Evolutionary conservation across 164 flowering plant genomes (phyloP).

Genomic region (Berberis vulgaris): DNA sequence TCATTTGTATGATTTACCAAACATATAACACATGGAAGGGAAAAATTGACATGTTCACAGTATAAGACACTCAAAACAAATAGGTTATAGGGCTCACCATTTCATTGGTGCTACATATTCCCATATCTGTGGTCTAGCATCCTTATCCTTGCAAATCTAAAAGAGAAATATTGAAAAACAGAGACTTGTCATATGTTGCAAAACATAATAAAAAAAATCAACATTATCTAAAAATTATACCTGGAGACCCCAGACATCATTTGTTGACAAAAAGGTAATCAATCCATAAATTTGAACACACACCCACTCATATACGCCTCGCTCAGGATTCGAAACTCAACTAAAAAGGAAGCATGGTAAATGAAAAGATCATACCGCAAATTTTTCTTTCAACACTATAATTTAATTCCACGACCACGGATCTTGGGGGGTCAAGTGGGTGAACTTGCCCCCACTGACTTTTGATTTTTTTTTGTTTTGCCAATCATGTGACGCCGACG

Average conservation of each 20-base stretch:
- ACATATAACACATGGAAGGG: background rate
- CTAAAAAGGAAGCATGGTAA: slow-evolving; percentile 21
- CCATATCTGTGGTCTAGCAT: slow-evolving; percentile 75
- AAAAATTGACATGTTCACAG: background rate
- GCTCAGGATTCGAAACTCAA: slow-evolving; percentile 52
- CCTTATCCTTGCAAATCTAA: slow-evolving; percentile 87
- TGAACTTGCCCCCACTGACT: too few relatives aligned
- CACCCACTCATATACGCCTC: slow-evolving; percentile 84
- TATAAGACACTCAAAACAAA: background rate
- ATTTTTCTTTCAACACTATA: background rate
- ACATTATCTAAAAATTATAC: slow-evolving; percentile 26
- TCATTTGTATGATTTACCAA: background rate
- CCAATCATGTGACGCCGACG: too few relatives aligned
- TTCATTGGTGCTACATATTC: slow-evolving; percentile 70
- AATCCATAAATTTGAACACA: slow-evolving; percentile 84
- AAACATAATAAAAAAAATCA: too few relatives aligned
- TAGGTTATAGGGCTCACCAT: slow-evolving; percentile 47
- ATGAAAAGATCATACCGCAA: slow-evolving; percentile 10
- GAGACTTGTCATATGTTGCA: too few relatives aligned
- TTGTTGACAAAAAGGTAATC: slow-evolving; percentile 85
- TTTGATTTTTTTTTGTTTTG: too few relatives aligned
- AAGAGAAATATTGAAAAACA: slow-evolving; percentile 4
- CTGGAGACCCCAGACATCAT: slow-evolving; percentile 73
- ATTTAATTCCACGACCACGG: slow-evolving; percentile 11
- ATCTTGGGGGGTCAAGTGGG: too few relatives aligned